Conservation (phyloP, 495 filamentous ascomycete genomes). For the Penicillium cosmopolitanum region DNA sequence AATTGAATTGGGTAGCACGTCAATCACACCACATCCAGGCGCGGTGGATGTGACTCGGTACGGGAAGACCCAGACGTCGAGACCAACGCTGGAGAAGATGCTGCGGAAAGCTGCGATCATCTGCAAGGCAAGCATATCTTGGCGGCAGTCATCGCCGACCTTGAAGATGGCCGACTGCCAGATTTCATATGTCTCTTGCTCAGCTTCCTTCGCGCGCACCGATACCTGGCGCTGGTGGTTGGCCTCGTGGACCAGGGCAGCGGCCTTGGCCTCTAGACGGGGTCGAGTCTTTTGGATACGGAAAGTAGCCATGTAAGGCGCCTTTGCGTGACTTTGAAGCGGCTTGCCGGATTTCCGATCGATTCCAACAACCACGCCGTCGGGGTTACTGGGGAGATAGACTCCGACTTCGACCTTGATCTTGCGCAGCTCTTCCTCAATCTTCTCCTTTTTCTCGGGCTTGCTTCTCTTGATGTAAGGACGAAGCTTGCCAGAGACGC, state of each 20-base stretch:
- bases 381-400: constrained; percentile 95
- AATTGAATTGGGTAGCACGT: constrained; percentile 95
- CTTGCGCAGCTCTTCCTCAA: constrained; percentile 96
- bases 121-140: constrained; percentile 94
- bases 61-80: constrained; percentile 96
- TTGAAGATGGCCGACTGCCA: constrained; percentile 99
- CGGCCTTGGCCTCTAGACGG: constrained; percentile 30
- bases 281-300: constrained; percentile 81
- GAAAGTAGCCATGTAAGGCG: constrained; percentile 98
- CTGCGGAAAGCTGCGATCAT: constrained; percentile 97
- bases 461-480: constrained; percentile 93
- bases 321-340: constrained; percentile 95
- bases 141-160: constrained; percentile 96
- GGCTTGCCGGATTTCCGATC: constrained; percentile 97
- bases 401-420: constrained; percentile 96
- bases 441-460: constrained; percentile 97
- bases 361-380: constrained; percentile 95
- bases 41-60: constrained; percentile 98
- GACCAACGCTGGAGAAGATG: constrained; percentile 90
- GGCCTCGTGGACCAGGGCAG: constrained; percentile 29
- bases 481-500: constrained; percentile 90
- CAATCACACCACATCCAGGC: constrained; percentile 96
- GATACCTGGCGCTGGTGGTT: constrained; percentile 57
- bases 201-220: constrained; percentile 42
- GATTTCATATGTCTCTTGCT: constrained; percentile 72